These are phyloP conservation scores for Butyriboletus loyo DNA, from an alignment of 768 basidiomycete species.

Conservation along the genomic window DNA sequence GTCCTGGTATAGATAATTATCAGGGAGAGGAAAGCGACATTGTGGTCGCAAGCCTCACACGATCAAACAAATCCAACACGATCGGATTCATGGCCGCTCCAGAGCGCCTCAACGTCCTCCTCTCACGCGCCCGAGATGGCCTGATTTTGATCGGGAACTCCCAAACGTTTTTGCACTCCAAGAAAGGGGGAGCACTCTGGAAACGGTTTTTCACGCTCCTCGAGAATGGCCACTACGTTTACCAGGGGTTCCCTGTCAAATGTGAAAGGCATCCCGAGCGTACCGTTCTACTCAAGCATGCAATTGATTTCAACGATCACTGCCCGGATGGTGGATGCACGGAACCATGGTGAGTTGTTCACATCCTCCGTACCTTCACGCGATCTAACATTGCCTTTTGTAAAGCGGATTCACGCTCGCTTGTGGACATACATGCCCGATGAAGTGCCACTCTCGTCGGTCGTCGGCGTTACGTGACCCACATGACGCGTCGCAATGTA, in stretches of 20 bases:
- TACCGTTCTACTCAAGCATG: conserved; percentile 35
- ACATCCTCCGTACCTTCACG: not conserved
- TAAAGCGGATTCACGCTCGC: conserved; percentile 8
- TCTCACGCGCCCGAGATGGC: conserved; percentile 64
- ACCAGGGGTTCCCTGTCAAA: conserved; percentile 45
- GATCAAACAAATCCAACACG: conserved; percentile 52
- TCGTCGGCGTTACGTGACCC: conserved; percentile 34
- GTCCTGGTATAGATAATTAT: conserved; percentile 55
- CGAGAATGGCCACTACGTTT: conserved; percentile 6
- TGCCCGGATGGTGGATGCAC: conserved; percentile 64
- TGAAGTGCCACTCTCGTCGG: conserved; percentile 54
- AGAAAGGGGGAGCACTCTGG: conserved; percentile 16
- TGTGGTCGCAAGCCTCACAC: conserved; percentile 56
- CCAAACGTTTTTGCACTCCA: conserved; percentile 46
- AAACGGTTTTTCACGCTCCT: conserved; percentile 8
- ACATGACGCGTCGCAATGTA: conserved; percentile 40
- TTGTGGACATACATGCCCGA: conserved; percentile 48
- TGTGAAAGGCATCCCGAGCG: conserved; percentile 53
- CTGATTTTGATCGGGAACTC: conserved; percentile 66
- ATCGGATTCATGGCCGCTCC: conserved; percentile 74
- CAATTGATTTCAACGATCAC: conserved; percentile 48
- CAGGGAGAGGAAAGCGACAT: conserved; percentile 75
- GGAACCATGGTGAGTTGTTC: conserved; percentile 49
- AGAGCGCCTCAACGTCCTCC: conserved; percentile 66
- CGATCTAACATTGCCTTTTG: not conserved